Evolutionary conservation across 2,329 filamentous ascomycete genomes (phyloP), one percentile per base, ranked within the genome.

Genomic region (Cercospora beticola): DNA sequence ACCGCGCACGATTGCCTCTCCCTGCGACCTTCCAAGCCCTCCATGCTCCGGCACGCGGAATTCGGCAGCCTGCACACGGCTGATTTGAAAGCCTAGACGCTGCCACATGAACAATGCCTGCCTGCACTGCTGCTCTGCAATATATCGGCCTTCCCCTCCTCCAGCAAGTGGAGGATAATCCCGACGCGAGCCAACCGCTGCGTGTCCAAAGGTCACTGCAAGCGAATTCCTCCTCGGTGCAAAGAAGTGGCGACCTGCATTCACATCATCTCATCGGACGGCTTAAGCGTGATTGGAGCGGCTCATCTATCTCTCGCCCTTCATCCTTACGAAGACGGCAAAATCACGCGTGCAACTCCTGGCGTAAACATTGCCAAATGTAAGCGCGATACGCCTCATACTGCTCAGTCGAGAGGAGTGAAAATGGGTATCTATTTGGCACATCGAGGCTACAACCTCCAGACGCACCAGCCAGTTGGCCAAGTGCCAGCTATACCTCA

Each of bases 21-120:
- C 18, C 49, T 28, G 54, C 54, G 21, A 64, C 62, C 30, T 40
- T 40, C 30, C 49, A 16, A 57, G 62, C 52, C 62, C 33, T 30
- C 28, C 49, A 40, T 46, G 26, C n/a, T 23, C 62, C 62, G 52
- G 31, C 52, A 58, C 46, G 56, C 62, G 62, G 62, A 58, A 43
- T 33, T 40, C 62, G 62, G 62, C 62, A 64, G 62, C 62, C 62
- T 64, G 62, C 62, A 14, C 12, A 21, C 62, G 23, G 46, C 62
- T 40, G 49, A 64, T 43, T 30, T 21, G 31, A 52, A 33, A 58
- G 52, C 52, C 62, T 36, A 57, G 46, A 56, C 40, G 40, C 26
- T 43, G 36, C 36, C 6, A 43, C 36, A n/a, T n/a, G 36, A 43
- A 16, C n/a, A 30, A 62, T 62, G 54, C 30, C 54, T 33, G 54